Evolutionary conservation across 2,329 filamentous ascomycete species (phyloP), one percentile per base, ranked within the genome.

Genomic region (Lachnellula subtilissima): DNA sequence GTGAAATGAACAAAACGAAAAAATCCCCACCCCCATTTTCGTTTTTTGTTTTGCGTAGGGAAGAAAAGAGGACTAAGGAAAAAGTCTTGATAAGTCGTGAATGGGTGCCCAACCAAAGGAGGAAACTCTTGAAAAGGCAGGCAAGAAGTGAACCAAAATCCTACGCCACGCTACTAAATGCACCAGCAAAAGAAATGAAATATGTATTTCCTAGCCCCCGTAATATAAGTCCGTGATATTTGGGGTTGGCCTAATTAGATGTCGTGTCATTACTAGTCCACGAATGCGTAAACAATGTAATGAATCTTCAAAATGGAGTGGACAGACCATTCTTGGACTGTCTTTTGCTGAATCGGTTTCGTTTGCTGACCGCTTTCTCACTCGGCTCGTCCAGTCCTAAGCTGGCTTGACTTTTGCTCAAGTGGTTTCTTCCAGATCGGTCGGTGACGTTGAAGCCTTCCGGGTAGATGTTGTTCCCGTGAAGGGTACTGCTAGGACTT

Each of bases 271-370:
- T 42, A 55, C 17, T 47, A 36, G 42, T 35, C 39, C 42, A 14
- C 12, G 23, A 48, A 48, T 12, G 9, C 22, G 17, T 42, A n/a
- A 25, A 14, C 42, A 37, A 14, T 28, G 25, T 23, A 47, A 52
- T n/a, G 39, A 22, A 25, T 28, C n/a, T 51, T 74, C 69, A 96
- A 70, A 97, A 96, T 50, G 90, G 88, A 49, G 92, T 88, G 28
- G 91, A 91, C 49, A 96, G 81, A n/a, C 93, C 92, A 71, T 91
- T 96, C 75, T 95, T 96, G 15, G 89, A 95, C 74, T 96, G 91
- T 64, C 93, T 81, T 74, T 94, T 94, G 75, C 91, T 96, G 73
- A 97, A 97, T 49, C 85, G 78, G 64, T 86, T 84, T 49, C 79
- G 76, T 70, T 82, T 85, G 12, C 76, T 73, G 40, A 68, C 68